Evolutionary conservation across 177 flowering plant genomes (phyloP).

Genomic region (Vitis hybrid): DNA sequence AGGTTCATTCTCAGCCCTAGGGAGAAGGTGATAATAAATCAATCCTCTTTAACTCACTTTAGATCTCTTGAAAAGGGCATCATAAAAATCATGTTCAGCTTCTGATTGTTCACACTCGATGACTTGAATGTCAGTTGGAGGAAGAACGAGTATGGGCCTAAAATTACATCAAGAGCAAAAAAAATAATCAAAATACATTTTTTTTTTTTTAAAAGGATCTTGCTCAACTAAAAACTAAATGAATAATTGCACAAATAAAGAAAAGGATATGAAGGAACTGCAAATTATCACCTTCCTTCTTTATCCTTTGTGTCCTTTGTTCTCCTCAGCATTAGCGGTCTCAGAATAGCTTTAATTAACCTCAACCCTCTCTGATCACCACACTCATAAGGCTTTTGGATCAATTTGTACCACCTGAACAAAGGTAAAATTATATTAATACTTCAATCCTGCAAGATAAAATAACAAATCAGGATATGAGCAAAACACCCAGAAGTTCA

Average conservation of each 20-base stretch:
- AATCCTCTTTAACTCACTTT: conserved; percentile 33
- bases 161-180: conserved; percentile 11
- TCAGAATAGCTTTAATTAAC: conserved; percentile 61
- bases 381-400: conserved; percentile 69
- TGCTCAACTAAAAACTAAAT: too few relatives aligned
- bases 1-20: not conserved
- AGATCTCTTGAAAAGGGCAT: conserved; percentile 74
- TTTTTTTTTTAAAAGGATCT: too few relatives aligned
- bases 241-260: not conserved
- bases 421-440: conserved; percentile 6
- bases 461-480: not conserved
- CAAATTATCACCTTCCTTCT: conserved; percentile 54
- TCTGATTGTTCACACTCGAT: conserved; percentile 73
- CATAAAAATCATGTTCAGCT: conserved; percentile 73
- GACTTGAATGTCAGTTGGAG: conserved; percentile 62
- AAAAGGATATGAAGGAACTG: not conserved
- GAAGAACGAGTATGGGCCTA: conserved; percentile 79
- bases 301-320: conserved; percentile 71
- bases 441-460: too few relatives aligned
- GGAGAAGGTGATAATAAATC: not conserved
- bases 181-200: not conserved
- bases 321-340: conserved; percentile 76
- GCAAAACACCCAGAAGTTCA: not conserved
- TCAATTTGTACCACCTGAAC: conserved; percentile 68
- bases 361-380: conserved; percentile 64